Conservation (phyloP, 371 early-diverging fungal genomes). For the Apophysomyces ossiformis region DNA sequence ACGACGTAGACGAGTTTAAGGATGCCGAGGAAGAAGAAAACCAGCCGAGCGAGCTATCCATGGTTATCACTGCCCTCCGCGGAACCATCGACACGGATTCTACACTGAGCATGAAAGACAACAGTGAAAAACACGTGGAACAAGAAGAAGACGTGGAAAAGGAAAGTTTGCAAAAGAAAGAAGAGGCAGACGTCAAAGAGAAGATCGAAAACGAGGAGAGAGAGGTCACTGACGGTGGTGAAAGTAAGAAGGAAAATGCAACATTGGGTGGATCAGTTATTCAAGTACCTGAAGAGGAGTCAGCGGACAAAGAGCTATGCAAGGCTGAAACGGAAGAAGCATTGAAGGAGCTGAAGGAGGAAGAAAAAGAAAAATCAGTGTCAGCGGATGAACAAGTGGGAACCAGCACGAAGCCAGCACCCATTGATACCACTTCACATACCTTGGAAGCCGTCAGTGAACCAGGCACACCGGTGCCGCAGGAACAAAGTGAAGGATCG, state of each 20-base stretch:
- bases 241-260: background rate
- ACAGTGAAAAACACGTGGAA: conserved; percentile 6
- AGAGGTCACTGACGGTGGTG: conserved; percentile 9
- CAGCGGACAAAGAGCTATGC: background rate
- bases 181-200: background rate
- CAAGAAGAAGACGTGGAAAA: conserved; percentile 10
- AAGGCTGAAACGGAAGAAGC: background rate
- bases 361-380: background rate
- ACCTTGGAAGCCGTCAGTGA: conserved; percentile 20
- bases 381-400: background rate
- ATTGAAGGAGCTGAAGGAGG: background rate
- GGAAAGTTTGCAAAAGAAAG: conserved; percentile 1
- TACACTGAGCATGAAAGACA: conserved; percentile 7
- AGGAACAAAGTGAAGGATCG: background rate
- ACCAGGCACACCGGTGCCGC: conserved; percentile 29
- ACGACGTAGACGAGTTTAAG: conserved; percentile 1
- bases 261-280: background rate
- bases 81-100: conserved; percentile 17
- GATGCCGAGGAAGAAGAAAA: conserved; percentile 14
- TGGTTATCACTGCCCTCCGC: conserved; percentile 24
- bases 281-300: background rate
- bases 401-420: background rate
- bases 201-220: conserved; percentile 7
- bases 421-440: conserved; percentile 9
- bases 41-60: conserved; percentile 18